Evolutionary conservation across 768 basidiomycete species (phyloP).

Genomic region (Inosperma sp.): DNA sequence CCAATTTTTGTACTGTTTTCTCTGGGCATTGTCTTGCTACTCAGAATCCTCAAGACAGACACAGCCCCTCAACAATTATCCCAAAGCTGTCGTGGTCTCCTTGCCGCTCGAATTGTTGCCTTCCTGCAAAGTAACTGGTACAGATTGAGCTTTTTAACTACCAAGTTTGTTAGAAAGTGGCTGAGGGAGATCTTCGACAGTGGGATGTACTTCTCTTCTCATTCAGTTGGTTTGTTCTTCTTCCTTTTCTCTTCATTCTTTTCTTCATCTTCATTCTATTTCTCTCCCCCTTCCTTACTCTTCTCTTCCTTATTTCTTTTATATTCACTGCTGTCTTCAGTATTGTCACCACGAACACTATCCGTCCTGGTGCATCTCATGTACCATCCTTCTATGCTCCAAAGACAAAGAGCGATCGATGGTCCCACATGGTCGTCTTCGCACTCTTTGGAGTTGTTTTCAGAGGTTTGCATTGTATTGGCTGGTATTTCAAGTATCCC

Average conservation of each 20-base stretch:
- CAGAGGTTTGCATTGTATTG: conserved; percentile 18
- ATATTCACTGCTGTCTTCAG: not conserved
- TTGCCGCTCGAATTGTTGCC: not conserved
- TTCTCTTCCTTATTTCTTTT: not conserved
- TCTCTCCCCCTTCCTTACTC: not conserved
- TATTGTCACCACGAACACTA: not conserved
- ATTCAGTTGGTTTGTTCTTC: not conserved
- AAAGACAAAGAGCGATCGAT: not conserved
- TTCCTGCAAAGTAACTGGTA: not conserved
- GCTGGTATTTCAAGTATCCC: conserved; percentile 15
- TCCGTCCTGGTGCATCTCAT: not conserved
- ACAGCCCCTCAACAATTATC: not conserved
- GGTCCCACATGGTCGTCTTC: not conserved
- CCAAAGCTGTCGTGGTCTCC: not conserved
- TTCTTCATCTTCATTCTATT: not conserved
- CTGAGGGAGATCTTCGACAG: not conserved
- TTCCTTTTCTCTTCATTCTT: not conserved
- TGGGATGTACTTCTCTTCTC: not conserved
- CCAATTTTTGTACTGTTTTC: not conserved
- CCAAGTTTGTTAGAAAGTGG: not conserved
- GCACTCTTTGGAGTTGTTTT: conserved; percentile 10
- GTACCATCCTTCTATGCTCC: conserved; percentile 4
- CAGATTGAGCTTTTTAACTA: not conserved
- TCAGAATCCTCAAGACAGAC: not conserved
- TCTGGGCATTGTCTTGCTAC: not conserved